Conservation (phyloP, 2,329 filamentous ascomycete species). For the Trichoderma oligosporum region DNA sequence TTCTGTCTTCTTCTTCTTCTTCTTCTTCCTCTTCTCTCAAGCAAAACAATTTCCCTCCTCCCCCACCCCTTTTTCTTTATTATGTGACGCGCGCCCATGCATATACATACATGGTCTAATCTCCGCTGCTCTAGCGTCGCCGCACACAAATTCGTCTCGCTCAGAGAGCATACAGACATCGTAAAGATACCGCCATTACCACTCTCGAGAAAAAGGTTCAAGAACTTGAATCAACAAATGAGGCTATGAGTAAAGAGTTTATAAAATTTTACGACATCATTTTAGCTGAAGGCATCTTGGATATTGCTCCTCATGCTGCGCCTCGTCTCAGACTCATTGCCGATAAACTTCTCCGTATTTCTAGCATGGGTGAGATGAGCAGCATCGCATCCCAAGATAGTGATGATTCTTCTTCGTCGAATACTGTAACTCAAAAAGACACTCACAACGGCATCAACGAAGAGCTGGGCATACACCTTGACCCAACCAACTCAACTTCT, state of each 20-base stretch:
- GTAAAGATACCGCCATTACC: slow-evolving; percentile 78
- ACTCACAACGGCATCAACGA: slow-evolving; percentile 5
- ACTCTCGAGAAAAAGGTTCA: slow-evolving; percentile 67
- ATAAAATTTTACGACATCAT: slow-evolving; percentile 62
- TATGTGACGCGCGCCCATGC: no score
- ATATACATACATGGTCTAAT: slow-evolving; percentile 26
- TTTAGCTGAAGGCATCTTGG: slow-evolving; percentile 53
- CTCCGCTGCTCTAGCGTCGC: slow-evolving; percentile 54
- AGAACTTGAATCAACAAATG: slow-evolving; percentile 63
- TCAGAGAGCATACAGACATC: slow-evolving; percentile 77
- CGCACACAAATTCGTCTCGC: slow-evolving; percentile 84
- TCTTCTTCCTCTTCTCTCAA: not conserved
- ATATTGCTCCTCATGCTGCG: slow-evolving; percentile 54
- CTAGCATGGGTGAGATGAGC: slow-evolving; percentile 43
- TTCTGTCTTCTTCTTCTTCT: not conserved
- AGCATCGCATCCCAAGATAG: slow-evolving; percentile 21
- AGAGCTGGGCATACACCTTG: not conserved
- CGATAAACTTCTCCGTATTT: slow-evolving; percentile 55
- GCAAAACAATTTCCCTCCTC: no score
- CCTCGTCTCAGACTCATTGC: slow-evolving; percentile 54
- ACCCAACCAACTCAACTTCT: not conserved
- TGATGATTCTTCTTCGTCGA: slow-evolving; percentile 12
- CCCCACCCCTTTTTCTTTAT: not conserved
- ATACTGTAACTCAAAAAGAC: slow-evolving; percentile 1
- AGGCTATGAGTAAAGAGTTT: slow-evolving; percentile 71